Evolutionary conservation across 352 stramenopile species (phyloP), one percentile per base, ranked within the genome.

Genomic region (Phytophthora pluvialis): DNA sequence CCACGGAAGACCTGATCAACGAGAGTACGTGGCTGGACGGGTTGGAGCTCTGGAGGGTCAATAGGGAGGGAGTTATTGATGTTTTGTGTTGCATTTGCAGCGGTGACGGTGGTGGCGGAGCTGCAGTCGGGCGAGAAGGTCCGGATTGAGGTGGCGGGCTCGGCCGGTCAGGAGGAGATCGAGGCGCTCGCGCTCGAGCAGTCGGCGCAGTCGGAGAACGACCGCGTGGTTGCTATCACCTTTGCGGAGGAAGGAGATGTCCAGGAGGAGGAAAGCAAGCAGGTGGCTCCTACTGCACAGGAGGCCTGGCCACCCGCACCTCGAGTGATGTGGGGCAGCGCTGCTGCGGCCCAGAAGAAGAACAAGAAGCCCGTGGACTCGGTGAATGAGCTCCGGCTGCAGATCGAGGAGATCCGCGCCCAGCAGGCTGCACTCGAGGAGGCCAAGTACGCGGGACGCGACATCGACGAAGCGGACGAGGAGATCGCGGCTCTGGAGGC

Each of bases 391-490:
- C 21, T 88, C 12, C 71, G 71, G 0, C 58, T 69, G 25, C 83
- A 95, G 68, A 80, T 93, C 32, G 68, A 88, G 4, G 60, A 73
- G 54, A 83, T 95, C 46, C 64, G 70, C n/a, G 50, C 76, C 25
- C 67, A 91, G 62, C 82, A 93, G 66, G 58, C 67, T n/a, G 75
- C 71, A 28, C 65, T 91, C 6, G 85, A 93, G 51, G 75, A 78
- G 52, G 78, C 82, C 66, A 93, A 93, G 72, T 91, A 81, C 60
- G 70, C 84, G 11, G 83, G 80, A 36, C 81, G 87, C 16, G 87
- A 95, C 54, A 88, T 95, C 45, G 87, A 95, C 58, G 87, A 91
- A 32, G 82, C 62, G 15, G 81, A 95, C 53, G 87, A 90, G 35
- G 83, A 93, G 71, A 91, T 95, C 44, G 70, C 58, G 8, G 64